Base-by-base conservation (phyloP, 2,329 filamentous ascomycete genomes). In the Gaeumannomyces tritici region DNA sequence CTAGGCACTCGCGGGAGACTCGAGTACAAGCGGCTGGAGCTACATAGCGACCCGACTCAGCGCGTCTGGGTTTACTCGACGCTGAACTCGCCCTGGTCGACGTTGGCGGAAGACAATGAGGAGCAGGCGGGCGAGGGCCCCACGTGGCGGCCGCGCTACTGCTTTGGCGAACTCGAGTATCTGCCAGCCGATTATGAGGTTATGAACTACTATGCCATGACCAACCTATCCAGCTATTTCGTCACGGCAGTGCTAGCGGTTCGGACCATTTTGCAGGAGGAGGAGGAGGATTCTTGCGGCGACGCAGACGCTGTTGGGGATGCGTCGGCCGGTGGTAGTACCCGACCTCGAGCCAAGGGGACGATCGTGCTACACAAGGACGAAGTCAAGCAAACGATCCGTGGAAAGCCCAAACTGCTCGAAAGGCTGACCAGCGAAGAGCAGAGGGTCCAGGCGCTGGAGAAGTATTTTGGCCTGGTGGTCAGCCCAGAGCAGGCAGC, bases 161-260 rank as follows among this genome's bases (percentile, higher is more conserved):
- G 76, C 64, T 85, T 85, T 66, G 76, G 75, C 5, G 79, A 83
- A 62, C 74, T 70, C 9, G 80, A 82, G 68, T 79, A 79, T 66
- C 71, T 80, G 59, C 71, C 74, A 4, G 71, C 70, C 57, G 80
- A 83, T 67, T 81, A 78, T 61, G 72, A 75, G 63, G 72, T 80
- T 64, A 79, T 81, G 73, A 81, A 79, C 67, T 72, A 75, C 63
- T 72, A 63, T 18, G 72, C 72, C 31, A 74, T 72, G 67, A 74
- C 70, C 11, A 57, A 65, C 54, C 74, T 71, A 1, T 66, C 66
- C 26, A 77, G 75, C 66, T 72, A 72, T 63, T 79, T 79, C 61
- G 69, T 74, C 7, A 69, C 74, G 64, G 70, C 66, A 6, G 70
- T 79, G 51, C 61, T 79, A 26, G 75, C 72, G 21, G 69, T 73